A percentile compares a stretch with the other conserved stretches of the same genome.
Conservation (phyloP, 441 rosid genomes). For the Flueggea neowawraea region DNA sequence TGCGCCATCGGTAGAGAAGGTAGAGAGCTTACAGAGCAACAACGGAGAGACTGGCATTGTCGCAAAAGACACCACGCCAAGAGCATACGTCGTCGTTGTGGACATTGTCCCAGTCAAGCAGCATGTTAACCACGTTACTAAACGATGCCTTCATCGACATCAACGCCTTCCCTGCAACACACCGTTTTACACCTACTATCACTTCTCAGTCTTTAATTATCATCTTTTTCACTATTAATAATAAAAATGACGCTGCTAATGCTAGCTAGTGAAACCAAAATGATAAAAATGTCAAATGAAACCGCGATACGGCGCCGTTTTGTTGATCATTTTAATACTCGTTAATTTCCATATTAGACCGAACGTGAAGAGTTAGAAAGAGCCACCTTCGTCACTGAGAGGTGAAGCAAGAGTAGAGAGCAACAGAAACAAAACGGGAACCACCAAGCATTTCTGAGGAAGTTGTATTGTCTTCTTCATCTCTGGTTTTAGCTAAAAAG, state of each 20-base stretch:
- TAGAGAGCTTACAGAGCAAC: conserved; percentile 66
- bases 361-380: background rate
- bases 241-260: no score
- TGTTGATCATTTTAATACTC: no score
- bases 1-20: background rate
- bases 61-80: conserved; percentile 92
- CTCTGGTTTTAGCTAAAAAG: background rate
- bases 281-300: no score
- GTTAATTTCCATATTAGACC: no score
- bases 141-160: conserved; percentile 75
- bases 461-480: background rate
- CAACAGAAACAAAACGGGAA: conserved; percentile 16
- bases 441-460: conserved; percentile 1
- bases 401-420: conserved; percentile 38
- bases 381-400: conserved; percentile 57
- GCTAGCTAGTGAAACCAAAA: background rate
- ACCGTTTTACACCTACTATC: background rate
- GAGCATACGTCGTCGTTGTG: conserved; percentile 67
- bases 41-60: conserved; percentile 51
- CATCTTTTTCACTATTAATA: no score
- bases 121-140: conserved; percentile 62
- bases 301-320: no score
- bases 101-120: conserved; percentile 77
- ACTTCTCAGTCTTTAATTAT: background rate
- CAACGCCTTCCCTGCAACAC: conserved; percentile 59